Base-by-base conservation (phyloP, 2,329 filamentous ascomycete species). In the Ophiosphaerella narmari region DNA sequence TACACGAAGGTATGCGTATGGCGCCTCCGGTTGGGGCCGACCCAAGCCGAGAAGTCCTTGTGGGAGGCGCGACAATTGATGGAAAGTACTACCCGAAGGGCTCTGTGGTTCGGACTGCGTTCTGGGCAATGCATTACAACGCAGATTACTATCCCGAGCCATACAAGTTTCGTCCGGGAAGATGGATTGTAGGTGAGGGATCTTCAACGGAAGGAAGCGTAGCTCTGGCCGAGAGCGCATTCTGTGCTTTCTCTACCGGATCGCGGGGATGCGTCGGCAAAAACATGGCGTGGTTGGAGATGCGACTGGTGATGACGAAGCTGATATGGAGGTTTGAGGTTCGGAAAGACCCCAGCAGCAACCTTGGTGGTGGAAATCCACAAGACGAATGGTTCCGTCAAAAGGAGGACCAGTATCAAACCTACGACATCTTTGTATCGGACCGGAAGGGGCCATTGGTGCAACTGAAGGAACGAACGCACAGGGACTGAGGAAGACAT, bases 361-460 rank as follows among this genome's bases (percentile, higher is more conserved):
- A 48, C 13, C 62, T 68, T 49, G 63, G 65, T 33, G 63, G 60
- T 6, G 65, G 65, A 7, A 44, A 50, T 11, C 38, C 31, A 7
- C 45, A 59, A 9, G 59, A 48, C 3, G 51, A 54, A 39, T 52
- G 46, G 3, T 61, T 61, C 14, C 54, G 64, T 21, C 57, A 49
- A 34, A 43, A 46, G 24, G 54, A 58, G 41, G 52, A 60, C 24
- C 61, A 67, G 50, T 67, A 63, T 35, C 64, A 67, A 47, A 60
- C 57, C 2, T 66, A 62, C 33, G 64, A 67, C 12, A 59, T 62
- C 29, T 66, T 71, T 50, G 54, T 70, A 33, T 60, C 62, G 2
- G 58, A 60, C 26, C 63, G 67, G 42, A 62, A 72, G 48, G 71
- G 72, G 6, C 71, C 72, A 4, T 60, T 71, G 42, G 48, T 72